Conservation (phyloP, 129 eudicot species). For the Calendula officinalis region DNA sequence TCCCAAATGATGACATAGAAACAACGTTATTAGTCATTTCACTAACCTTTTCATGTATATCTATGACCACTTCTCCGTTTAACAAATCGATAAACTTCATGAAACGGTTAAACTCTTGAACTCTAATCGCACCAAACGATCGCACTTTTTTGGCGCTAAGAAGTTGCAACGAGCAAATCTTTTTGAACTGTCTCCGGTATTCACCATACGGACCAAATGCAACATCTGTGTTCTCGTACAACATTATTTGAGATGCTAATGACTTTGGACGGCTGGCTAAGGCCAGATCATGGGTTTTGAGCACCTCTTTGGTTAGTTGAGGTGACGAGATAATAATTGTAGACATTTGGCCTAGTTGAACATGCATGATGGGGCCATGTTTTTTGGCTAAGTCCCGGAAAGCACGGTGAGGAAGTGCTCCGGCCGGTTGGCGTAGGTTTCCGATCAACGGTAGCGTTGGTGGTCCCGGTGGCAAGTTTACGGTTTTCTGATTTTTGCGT, state of each 20-base stretch:
- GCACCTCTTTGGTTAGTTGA: constrained; percentile 7
- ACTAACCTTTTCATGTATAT: not conserved
- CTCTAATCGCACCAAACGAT: constrained; percentile 6
- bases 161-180: constrained; percentile 13
- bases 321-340: constrained; percentile 10
- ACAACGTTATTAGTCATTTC: constrained; percentile 6
- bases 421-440: constrained; percentile 10
- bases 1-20: not conserved
- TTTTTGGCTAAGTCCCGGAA: constrained; percentile 19
- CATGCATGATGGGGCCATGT: constrained; percentile 28
- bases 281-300: constrained; percentile 14
- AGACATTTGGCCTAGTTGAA: constrained; percentile 20
- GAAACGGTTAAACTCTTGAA: not conserved
- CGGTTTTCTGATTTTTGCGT: not conserved
- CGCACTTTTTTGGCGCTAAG: constrained; percentile 20
- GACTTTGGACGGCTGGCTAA: constrained; percentile 14
- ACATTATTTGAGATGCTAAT: not conserved
- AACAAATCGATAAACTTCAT: not conserved
- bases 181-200: constrained; percentile 20
- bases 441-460: constrained; percentile 11
- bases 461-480: constrained; percentile 20
- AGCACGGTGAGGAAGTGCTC: constrained; percentile 8
- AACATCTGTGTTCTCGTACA: constrained; percentile 2
- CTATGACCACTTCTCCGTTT: not conserved
- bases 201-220: constrained; percentile 7